Percentiles rank a stretch among this genome's conserved stretches.
Conservation (phyloP, 345 rosid genomes). For the Gossypium arboreum region DNA sequence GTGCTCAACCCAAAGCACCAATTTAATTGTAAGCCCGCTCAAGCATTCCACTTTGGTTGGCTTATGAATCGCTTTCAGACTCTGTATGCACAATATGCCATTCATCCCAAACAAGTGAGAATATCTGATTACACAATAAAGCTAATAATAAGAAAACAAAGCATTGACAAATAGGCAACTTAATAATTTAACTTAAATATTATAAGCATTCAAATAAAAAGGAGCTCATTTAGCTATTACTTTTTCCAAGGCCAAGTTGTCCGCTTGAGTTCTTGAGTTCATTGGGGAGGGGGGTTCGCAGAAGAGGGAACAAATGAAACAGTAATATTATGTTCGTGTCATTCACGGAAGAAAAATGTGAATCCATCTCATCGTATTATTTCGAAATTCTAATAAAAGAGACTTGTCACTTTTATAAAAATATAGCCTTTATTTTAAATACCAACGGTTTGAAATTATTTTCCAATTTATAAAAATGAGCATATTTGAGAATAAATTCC, state of each 20-base stretch:
- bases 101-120: constrained; percentile 5
- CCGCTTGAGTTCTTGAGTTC: constrained; percentile 64
- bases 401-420: background rate
- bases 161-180: background rate
- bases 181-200: background rate
- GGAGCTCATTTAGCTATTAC: constrained; percentile 30
- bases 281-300: background rate
- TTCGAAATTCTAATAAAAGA: background rate
- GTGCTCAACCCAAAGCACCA: constrained; percentile 86
- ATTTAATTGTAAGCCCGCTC: constrained; percentile 57
- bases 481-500: too few relatives aligned
- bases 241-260: constrained; percentile 95
- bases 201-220: constrained; percentile 12
- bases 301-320: background rate
- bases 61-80: constrained; percentile 42
- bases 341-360: background rate
- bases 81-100: constrained; percentile 38
- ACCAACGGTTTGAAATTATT: background rate
- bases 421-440: background rate
- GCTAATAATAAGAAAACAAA: background rate
- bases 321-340: background rate
- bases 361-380: background rate
- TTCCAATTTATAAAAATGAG: too few relatives aligned
- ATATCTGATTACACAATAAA: constrained; percentile 9
- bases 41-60: constrained; percentile 77